These are phyloP conservation scores for Boletus fagicola DNA, from an alignment of 768 basidiomycete species.

Conservation along the genomic window DNA sequence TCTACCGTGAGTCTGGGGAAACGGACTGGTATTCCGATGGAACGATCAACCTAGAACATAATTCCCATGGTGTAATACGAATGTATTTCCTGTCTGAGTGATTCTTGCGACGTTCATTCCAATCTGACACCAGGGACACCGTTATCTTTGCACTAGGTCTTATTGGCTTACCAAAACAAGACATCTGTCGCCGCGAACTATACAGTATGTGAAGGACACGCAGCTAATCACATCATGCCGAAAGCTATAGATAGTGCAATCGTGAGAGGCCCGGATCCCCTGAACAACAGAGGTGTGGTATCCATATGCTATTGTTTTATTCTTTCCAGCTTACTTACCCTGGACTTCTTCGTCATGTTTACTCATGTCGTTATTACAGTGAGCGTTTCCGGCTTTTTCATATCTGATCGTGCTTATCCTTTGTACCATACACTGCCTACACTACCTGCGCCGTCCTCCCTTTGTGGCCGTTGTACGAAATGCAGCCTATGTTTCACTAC, in stretches of 20 bases:
- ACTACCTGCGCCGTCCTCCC: no score
- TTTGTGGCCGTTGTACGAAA: no score
- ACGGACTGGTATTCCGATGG: no score
- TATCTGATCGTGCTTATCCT: no score
- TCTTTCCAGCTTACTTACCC: no score
- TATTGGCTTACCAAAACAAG: background rate
- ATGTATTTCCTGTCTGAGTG: background rate
- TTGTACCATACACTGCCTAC: no score
- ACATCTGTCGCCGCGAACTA: background rate
- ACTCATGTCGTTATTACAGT: no score
- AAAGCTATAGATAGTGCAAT: background rate
- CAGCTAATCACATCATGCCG: background rate
- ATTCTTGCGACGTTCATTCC: background rate
- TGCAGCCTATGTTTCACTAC: no score
- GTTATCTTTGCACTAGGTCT: background rate
- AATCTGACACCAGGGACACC: background rate
- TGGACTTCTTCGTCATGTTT: no score
- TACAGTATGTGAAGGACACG: background rate
- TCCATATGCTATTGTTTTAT: no score
- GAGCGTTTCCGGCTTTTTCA: no score
- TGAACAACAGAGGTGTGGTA: no score
- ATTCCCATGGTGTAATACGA: background rate
- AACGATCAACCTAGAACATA: background rate
- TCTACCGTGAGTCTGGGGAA: background rate
- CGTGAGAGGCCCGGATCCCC: background rate